Evolutionary conservation across 192 early-diverging fungal species (phyloP), one percentile per base, ranked within the genome.

Genomic region (Podila epigama): DNA sequence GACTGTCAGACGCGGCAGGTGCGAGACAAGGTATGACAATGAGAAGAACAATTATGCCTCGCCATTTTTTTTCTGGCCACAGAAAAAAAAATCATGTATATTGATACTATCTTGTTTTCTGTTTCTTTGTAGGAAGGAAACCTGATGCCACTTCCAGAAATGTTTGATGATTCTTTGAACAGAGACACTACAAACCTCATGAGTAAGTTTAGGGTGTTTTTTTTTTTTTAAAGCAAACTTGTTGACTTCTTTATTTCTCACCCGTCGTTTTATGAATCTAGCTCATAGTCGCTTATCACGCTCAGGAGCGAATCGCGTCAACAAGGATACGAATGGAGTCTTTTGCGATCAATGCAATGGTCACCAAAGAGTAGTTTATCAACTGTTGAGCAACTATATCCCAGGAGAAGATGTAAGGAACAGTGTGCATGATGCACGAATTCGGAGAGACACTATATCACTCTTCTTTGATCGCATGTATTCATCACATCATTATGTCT

Each of bases 371-470:
- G 66, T 77, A 7, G 66, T 77, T 0, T 77, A 77, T 33, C 73
- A 77, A 28, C 56, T 77, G 2, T 35, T 77, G 5, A 77, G 73
- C 61, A 77, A 68, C 61, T 77, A 77, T 22, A 77, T 77, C 6
- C 73, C 73, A 20, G 73, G 68, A 10, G 73, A 77, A 20, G 61
- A 77, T 15, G 73, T 77, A 77, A 41, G 59, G n/a, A n/a, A n/a
- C n/a, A n/a, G n/a, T n/a, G n/a, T n/a, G n/a, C n/a, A n/a, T n/a
- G n/a, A n/a, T n/a, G n/a, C n/a, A n/a, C n/a, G n/a, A n/a, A n/a
- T n/a, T n/a, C n/a, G n/a, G n/a, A n/a, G n/a, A n/a, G n/a, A n/a
- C n/a, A n/a, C n/a, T n/a, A n/a, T n/a, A n/a, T n/a, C n/a, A n/a
- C n/a, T n/a, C n/a, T n/a, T n/a, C n/a, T n/a, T n/a, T n/a, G n/a